These are phyloP conservation scores for Bimuria novae-zelandiae DNA, from an alignment of 2,329 filamentous ascomycete genomes.

Conservation along the genomic window DNA sequence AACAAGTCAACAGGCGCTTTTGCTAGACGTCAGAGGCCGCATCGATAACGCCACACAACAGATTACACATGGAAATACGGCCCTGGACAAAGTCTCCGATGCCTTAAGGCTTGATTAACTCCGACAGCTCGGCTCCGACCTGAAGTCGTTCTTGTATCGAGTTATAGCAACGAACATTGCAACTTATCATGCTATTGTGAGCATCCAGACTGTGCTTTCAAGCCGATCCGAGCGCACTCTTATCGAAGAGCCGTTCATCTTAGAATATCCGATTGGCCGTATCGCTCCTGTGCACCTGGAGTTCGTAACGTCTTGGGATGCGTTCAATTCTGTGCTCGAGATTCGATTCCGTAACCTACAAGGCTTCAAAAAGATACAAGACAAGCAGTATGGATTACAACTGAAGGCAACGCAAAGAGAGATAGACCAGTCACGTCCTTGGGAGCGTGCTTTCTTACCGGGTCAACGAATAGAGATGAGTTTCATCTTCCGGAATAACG, in stretches of 20 bases:
- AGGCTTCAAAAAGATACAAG: conserved; percentile 15
- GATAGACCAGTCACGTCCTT: conserved; percentile 5
- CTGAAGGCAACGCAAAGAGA: conserved; percentile 16
- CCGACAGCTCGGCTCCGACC: conserved; percentile 10
- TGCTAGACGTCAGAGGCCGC: conserved; percentile 1
- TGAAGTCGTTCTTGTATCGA: conserved; percentile 12
- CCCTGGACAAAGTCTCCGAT: conserved; percentile 14
- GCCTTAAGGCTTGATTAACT: conserved; percentile 12
- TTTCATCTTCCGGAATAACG: conserved; percentile 9
- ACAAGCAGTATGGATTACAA: conserved; percentile 18
- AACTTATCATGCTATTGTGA: conserved; percentile 13
- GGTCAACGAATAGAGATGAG: conserved; percentile 21
- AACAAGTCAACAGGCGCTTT: background rate
- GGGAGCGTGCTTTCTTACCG: conserved; percentile 15
- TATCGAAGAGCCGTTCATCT: conserved; percentile 19
- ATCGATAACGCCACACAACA: conserved; percentile 8
- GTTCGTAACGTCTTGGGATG: conserved; percentile 20
- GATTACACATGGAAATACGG: background rate
- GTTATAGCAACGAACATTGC: conserved; percentile 18
- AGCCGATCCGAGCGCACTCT: conserved; percentile 9
- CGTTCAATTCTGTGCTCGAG: conserved; percentile 19
- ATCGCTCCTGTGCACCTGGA: conserved; percentile 21
- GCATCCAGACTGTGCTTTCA: conserved; percentile 13
- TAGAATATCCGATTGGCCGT: conserved; percentile 22
- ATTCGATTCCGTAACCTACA: conserved; percentile 15